Evolutionary conservation across 2,329 filamentous ascomycete genomes (phyloP).

Genomic region (Cucurbitaria berberidis): DNA sequence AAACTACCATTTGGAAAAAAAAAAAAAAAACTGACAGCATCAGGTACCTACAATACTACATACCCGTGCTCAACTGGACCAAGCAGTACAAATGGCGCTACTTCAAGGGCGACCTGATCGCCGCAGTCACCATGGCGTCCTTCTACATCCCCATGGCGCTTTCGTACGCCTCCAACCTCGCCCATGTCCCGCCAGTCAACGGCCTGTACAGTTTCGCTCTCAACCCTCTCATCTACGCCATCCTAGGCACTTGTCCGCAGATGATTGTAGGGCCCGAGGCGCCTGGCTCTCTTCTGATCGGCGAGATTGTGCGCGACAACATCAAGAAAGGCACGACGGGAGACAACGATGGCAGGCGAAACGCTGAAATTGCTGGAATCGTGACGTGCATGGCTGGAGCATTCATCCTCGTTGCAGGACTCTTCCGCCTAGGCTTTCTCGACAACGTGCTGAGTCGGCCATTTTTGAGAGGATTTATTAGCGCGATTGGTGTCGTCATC

Average conservation of each 20-base stretch:
- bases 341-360: constrained; percentile 71
- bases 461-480: constrained; percentile 94
- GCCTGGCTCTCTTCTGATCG: constrained; percentile 87
- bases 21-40: not conserved
- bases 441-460: constrained; percentile 93
- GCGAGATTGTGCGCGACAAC: constrained; percentile 80
- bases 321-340: constrained; percentile 71
- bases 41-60: constrained; percentile 79
- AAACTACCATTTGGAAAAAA: not conserved
- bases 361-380: constrained; percentile 85
- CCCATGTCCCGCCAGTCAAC: constrained; percentile 90
- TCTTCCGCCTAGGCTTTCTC: constrained; percentile 86
- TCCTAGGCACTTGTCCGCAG: constrained; percentile 88
- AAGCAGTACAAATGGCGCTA: constrained; percentile 83
- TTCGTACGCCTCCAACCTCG: constrained; percentile 89
- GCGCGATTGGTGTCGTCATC: constrained; percentile 94
- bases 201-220: constrained; percentile 94
- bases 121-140: constrained; percentile 94
- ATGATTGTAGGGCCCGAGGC: constrained; percentile 96
- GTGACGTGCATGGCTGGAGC: constrained; percentile 86
- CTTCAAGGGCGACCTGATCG: constrained; percentile 82
- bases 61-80: constrained; percentile 91
- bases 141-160: constrained; percentile 98
- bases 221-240: constrained; percentile 87
- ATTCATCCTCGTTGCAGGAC: constrained; percentile 84